A percentile compares a stretch with the other conserved stretches of the same genome.
Conservation (phyloP, 495 filamentous ascomycete species). For the Penicillium soppii region DNA sequence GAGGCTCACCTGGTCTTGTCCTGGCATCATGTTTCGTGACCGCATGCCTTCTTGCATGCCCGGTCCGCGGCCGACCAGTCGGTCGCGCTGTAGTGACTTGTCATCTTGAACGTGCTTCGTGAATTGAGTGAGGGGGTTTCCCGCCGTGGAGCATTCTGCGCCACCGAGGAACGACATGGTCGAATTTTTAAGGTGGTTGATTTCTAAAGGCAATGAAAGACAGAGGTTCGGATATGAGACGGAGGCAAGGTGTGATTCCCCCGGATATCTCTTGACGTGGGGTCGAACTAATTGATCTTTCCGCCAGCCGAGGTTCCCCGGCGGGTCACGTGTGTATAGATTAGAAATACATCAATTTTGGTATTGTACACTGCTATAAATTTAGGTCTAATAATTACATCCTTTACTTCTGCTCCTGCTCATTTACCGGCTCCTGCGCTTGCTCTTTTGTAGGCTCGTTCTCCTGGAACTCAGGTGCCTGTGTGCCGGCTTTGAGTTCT, state of each 20-base stretch:
- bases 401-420: neutral
- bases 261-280: conserved; percentile 21
- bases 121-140: conserved; percentile 95
- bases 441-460: neutral
- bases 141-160: conserved; percentile 94
- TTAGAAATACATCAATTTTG: neutral
- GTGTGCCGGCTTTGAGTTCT: neutral
- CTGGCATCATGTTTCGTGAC: conserved; percentile 56
- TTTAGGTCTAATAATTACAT: neutral
- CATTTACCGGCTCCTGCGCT: neutral
- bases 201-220: conserved; percentile 1
- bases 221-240: neutral
- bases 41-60: conserved; percentile 65
- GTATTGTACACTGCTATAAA: neutral
- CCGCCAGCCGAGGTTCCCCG: conserved; percentile 28
- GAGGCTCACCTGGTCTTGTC: conserved; percentile 58
- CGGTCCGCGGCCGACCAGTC: conserved; percentile 71
- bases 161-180: conserved; percentile 92
- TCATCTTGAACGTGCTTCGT: conserved; percentile 93
- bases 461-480: neutral
- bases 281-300: conserved; percentile 17
- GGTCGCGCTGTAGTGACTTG: conserved; percentile 88
- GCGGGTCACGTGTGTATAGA: conserved; percentile 19
- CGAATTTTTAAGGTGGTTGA: neutral
- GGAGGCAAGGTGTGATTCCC: neutral